Conservation (phyloP, 2,329 filamentous ascomycete genomes). For the Penicillium sp. region DNA sequence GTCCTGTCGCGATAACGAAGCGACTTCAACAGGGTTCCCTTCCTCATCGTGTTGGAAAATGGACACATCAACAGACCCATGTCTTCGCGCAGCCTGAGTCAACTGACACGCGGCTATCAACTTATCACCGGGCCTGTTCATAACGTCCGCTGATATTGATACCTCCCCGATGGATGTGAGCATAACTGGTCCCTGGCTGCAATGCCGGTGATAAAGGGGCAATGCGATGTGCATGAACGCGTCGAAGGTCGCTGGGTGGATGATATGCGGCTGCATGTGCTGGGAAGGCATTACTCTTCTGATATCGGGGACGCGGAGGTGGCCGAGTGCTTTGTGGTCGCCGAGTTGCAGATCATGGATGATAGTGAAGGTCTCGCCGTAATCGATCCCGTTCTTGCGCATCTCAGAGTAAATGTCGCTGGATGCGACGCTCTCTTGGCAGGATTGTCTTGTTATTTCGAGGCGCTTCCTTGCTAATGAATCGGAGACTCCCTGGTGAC, state of each 20-base stretch:
- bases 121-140: slow-evolving; percentile 1
- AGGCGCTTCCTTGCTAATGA: background rate
- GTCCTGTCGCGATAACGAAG: background rate
- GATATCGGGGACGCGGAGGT: slow-evolving; percentile 1
- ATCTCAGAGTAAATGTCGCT: background rate
- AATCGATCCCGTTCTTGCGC: slow-evolving; percentile 9
- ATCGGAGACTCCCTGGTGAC: background rate
- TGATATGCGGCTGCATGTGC: slow-evolving; percentile 1
- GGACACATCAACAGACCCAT: slow-evolving; percentile 6
- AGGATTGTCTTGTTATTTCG: background rate
- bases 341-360: slow-evolving; percentile 4
- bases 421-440: background rate
- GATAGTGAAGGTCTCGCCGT: slow-evolving; percentile 1
- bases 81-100: background rate
- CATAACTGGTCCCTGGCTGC: slow-evolving; percentile 5
- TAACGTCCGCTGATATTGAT: slow-evolving; percentile 1
- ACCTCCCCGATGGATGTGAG: slow-evolving; percentile 1
- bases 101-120: background rate
- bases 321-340: slow-evolving; percentile 2
- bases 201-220: slow-evolving; percentile 5
- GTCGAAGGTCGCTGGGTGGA: slow-evolving; percentile 9
- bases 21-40: background rate
- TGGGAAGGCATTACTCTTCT: background rate
- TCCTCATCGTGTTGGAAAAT: slow-evolving; percentile 1
- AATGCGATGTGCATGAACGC: slow-evolving; percentile 11